These are phyloP conservation scores for Penicillium sp. DNA, from an alignment of 2,329 filamentous ascomycete genomes.

Conservation along the genomic window DNA sequence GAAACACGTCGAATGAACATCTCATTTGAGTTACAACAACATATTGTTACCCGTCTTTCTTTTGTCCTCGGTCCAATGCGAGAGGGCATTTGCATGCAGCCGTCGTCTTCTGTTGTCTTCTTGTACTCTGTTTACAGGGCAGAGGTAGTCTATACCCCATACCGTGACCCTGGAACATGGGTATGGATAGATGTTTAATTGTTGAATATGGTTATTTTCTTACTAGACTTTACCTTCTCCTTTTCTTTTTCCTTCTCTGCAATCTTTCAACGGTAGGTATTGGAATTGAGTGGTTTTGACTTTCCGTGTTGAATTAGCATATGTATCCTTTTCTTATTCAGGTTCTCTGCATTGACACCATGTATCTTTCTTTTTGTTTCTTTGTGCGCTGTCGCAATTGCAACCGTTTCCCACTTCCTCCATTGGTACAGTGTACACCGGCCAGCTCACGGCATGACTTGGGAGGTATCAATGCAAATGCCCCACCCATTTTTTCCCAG, in stretches of 20 bases:
- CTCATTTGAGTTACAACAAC: constrained; percentile 1
- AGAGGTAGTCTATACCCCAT: constrained; percentile 2
- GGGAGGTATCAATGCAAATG: constrained; percentile 16
- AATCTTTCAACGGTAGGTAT: constrained; percentile 7
- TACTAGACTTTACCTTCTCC: not conserved
- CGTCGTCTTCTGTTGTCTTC: too few relatives aligned
- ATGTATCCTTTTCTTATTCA: constrained; percentile 9
- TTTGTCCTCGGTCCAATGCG: not conserved
- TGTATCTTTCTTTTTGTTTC: not conserved
- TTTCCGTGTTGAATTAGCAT: not conserved
- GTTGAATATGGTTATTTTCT: not conserved
- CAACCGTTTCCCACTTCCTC: constrained; percentile 4
- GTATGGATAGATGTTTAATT: too few relatives aligned
- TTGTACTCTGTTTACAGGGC: not conserved
- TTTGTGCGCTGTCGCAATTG: constrained; percentile 21
- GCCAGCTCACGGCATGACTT: constrained; percentile 19
- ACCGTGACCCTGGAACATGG: not conserved
- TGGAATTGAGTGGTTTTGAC: not conserved
- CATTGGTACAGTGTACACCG: constrained; percentile 6
- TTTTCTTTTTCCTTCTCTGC: not conserved
- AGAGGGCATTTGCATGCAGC: not conserved
- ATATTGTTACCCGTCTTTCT: not conserved
- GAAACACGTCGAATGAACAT: not conserved
- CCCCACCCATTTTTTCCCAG: constrained; percentile 33
- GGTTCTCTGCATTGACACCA: constrained; percentile 15